Evolutionary conservation across 1,284 basidiomycete species (phyloP).

Genomic region (Erythrobasidium hasegawianum): DNA sequence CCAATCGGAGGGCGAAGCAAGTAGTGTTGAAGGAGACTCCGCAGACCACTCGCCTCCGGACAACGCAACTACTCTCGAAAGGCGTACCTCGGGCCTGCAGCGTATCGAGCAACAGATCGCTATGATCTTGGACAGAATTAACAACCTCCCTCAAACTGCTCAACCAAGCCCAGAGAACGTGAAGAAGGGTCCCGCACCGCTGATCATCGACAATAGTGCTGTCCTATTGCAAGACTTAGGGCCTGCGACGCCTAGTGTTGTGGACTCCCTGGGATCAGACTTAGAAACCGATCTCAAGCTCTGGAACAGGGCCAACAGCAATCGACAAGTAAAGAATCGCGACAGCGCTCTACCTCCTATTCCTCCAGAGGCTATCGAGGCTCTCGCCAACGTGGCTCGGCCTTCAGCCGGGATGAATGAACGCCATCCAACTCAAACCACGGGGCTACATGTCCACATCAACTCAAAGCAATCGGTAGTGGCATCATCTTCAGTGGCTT

Average conservation of each 20-base stretch:
- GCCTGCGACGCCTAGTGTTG: conserved; percentile 20
- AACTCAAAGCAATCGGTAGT: not conserved
- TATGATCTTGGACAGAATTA: conserved; percentile 14
- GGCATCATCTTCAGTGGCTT: conserved; percentile 8
- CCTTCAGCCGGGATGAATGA: not conserved
- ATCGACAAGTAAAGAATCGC: conserved; percentile 10
- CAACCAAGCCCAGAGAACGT: not conserved
- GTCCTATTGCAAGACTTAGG: not conserved
- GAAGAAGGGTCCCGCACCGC: not conserved
- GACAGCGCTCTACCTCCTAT: conserved; percentile 23
- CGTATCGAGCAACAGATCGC: conserved; percentile 22
- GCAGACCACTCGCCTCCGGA: too few relatives aligned
- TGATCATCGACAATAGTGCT: not conserved
- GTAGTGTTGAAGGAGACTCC: too few relatives aligned
- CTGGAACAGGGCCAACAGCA: conserved; percentile 6
- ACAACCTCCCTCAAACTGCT: not conserved
- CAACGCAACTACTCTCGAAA: not conserved
- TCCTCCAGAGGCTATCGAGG: not conserved
- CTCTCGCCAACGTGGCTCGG: not conserved
- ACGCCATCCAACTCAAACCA: not conserved
- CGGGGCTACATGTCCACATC: not conserved
- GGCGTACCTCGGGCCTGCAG: not conserved
- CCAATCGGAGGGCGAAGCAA: too few relatives aligned
- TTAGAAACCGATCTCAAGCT: conserved; percentile 16
- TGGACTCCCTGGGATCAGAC: conserved; percentile 6